Evolutionary conservation across 1,284 basidiomycete species (phyloP).

Genomic region (Ceraceosorus guamensis): DNA sequence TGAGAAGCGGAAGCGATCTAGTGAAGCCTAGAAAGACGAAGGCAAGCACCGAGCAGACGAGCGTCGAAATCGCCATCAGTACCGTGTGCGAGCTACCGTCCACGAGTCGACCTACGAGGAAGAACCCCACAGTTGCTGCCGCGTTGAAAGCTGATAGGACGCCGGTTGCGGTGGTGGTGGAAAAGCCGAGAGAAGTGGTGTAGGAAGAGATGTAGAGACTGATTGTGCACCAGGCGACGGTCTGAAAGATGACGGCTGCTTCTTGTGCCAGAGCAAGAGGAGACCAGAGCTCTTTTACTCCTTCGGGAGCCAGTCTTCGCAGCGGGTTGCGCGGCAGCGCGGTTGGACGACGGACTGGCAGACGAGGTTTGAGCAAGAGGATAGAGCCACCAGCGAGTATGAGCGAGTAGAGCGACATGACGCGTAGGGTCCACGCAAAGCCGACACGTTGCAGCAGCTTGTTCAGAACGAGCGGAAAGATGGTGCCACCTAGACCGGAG

Average conservation of each 20-base stretch:
- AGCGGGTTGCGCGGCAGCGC: slow-evolving; percentile 10
- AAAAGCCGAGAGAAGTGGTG: slow-evolving; percentile 24
- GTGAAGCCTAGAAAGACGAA: slow-evolving; percentile 32
- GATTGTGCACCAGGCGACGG: slow-evolving; percentile 27
- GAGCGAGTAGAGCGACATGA: slow-evolving; percentile 19
- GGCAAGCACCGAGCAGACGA: slow-evolving; percentile 20
- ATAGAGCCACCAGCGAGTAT: slow-evolving; percentile 18
- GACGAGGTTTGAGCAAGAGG: slow-evolving; percentile 11
- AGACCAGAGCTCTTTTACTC: slow-evolving; percentile 1
- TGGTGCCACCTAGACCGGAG: slow-evolving; percentile 24
- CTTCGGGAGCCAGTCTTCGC: slow-evolving; percentile 8
- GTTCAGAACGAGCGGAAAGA: slow-evolving; percentile 30
- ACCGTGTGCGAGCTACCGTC: slow-evolving; percentile 24
- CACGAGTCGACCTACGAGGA: slow-evolving; percentile 22
- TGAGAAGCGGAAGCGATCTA: slow-evolving; percentile 21
- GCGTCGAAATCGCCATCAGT: slow-evolving; percentile 23
- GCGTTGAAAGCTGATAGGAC: slow-evolving; percentile 37
- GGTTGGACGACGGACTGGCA: not conserved
- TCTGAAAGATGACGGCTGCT: slow-evolving; percentile 17
- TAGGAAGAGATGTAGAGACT: slow-evolving; percentile 34
- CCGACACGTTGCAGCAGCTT: slow-evolving; percentile 19
- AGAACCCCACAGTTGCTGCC: slow-evolving; percentile 24
- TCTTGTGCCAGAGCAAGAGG: slow-evolving; percentile 5
- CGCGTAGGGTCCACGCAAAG: slow-evolving; percentile 30
- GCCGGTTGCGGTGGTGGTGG: slow-evolving; percentile 20